phyloP scores from a whole-genome alignment of 108 stramenopile species.

The Thalassiosira profunda region DNA sequence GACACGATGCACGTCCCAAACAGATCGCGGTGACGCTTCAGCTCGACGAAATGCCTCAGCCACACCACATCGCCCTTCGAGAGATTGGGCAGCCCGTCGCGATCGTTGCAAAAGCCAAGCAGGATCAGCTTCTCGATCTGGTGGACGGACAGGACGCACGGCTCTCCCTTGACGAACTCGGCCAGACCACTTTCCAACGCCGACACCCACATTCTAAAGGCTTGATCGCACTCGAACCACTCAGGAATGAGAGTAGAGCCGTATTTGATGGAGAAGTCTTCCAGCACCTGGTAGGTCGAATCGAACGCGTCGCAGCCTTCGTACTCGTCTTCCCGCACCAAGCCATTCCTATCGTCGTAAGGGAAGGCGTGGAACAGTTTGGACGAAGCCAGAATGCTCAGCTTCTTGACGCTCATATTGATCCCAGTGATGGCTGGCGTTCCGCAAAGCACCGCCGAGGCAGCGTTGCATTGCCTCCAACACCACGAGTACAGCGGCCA shows the following conservation, averaged over 20 bases:
- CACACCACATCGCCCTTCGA: constrained; percentile 35
- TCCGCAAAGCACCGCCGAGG: constrained; percentile 31
- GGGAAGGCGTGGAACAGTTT: constrained; percentile 38
- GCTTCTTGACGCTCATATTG: constrained; percentile 33
- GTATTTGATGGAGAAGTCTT: constrained; percentile 27
- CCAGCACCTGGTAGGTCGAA: constrained; percentile 16
- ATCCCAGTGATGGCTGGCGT: constrained; percentile 27
- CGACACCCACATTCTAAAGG: constrained; percentile 19
- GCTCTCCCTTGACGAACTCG: constrained; percentile 24
- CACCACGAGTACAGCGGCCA: constrained; percentile 39
- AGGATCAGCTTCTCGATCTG: constrained; percentile 45
- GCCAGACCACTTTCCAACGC: constrained; percentile 16
- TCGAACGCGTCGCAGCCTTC: constrained; percentile 29
- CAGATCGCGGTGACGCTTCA: constrained; percentile 30
- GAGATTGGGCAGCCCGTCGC: constrained; percentile 35
- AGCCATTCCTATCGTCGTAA: constrained; percentile 23
- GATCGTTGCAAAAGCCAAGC: constrained; percentile 44
- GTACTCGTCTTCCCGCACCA: constrained; percentile 36
- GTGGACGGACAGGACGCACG: constrained; percentile 31
- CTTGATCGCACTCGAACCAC: constrained; percentile 11
- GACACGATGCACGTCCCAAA: constrained; percentile 42
- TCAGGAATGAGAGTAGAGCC: constrained; percentile 41
- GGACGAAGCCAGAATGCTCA: constrained; percentile 19
- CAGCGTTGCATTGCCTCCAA: constrained; percentile 30
- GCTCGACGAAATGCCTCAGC: constrained; percentile 35